Conservation (phyloP, 768 basidiomycete species). For the Collybiopsis confluens region DNA sequence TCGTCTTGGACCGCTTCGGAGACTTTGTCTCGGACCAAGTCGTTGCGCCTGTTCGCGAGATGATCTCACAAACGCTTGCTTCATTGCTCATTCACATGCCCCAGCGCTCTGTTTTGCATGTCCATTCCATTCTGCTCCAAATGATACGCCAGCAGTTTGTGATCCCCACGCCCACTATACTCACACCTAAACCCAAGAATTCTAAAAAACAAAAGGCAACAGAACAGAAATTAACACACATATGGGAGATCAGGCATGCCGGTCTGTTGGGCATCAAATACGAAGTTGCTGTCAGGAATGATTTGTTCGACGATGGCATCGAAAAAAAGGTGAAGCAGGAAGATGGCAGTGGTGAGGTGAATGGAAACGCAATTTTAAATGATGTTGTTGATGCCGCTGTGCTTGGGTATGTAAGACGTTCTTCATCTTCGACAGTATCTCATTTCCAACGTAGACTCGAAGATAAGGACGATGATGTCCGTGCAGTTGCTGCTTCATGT, state of each 20-base stretch:
- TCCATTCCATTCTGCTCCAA: slow-evolving; percentile 78
- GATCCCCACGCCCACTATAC: slow-evolving; percentile 23
- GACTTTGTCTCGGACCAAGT: slow-evolving; percentile 98
- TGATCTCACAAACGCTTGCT: slow-evolving; percentile 90
- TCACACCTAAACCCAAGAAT: neutral
- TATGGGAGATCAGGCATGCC: slow-evolving; percentile 99
- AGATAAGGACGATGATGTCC: slow-evolving; percentile 94
- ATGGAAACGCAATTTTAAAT: slow-evolving; percentile 56
- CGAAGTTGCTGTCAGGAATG: slow-evolving; percentile 89
- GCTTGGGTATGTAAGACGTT: slow-evolving; percentile 59
- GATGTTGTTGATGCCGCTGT: slow-evolving; percentile 90
- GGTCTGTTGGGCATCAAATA: slow-evolving; percentile 96
- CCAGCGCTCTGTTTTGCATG: slow-evolving; percentile 67
- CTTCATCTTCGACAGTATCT: neutral
- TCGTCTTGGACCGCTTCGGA: slow-evolving; percentile 95
- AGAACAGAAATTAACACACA: slow-evolving; percentile 50
- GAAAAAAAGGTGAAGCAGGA: slow-evolving; percentile 29
- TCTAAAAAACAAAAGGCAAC: slow-evolving; percentile 19
- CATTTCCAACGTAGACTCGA: no score
- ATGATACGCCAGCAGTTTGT: slow-evolving; percentile 92
- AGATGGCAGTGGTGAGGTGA: slow-evolving; percentile 30
- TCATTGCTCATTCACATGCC: slow-evolving; percentile 88
- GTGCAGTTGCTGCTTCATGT: slow-evolving; percentile 91
- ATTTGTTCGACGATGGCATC: slow-evolving; percentile 49
- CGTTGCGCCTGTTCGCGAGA: slow-evolving; percentile 94